These are phyloP conservation scores for Colletotrichum viniferum DNA, from an alignment of 2,329 filamentous ascomycete species.

Conservation along the genomic window DNA sequence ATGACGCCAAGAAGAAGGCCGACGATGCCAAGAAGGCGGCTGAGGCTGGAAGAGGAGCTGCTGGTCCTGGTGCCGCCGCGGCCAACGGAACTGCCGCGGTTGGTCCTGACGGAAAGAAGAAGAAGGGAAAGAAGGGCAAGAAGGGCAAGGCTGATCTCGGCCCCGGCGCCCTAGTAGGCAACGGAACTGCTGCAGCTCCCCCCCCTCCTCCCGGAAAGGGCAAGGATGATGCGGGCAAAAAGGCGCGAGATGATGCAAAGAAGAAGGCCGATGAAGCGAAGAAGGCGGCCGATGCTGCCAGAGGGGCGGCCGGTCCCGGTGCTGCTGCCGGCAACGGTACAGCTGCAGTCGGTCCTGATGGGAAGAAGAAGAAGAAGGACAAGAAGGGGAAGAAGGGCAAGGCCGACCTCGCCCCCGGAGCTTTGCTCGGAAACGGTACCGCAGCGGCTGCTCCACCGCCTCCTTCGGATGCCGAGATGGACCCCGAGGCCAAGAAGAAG, in stretches of 20 bases:
- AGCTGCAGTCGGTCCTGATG: not conserved
- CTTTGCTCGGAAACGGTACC: not conserved
- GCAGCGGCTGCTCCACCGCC: not conserved
- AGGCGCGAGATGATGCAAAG: not conserved
- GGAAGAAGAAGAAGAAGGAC: not conserved
- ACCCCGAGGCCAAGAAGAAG: not conserved
- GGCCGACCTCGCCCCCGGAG: not conserved
- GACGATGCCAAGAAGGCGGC: constrained; percentile 4
- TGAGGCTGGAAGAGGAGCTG: not conserved
- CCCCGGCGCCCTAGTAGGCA: not conserved
- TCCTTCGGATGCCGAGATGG: not conserved
- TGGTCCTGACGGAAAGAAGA: not conserved
- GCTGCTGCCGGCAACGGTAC: not conserved
- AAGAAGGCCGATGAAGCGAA: constrained; percentile 1
- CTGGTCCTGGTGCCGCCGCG: not conserved
- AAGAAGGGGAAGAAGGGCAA: not conserved
- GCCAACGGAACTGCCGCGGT: not conserved
- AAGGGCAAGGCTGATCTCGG: not conserved
- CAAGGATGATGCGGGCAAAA: not conserved
- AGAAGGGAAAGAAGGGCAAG: not conserved
- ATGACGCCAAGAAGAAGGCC: not conserved
- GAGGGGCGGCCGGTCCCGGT: not conserved
- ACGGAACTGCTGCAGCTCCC: not conserved
- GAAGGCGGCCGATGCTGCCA: not conserved
- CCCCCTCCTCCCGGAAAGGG: not conserved